Evolutionary conservation across 441 rosid species (phyloP), one percentile per base, ranked within the genome.

Genomic region (Erodium trifolium): DNA sequence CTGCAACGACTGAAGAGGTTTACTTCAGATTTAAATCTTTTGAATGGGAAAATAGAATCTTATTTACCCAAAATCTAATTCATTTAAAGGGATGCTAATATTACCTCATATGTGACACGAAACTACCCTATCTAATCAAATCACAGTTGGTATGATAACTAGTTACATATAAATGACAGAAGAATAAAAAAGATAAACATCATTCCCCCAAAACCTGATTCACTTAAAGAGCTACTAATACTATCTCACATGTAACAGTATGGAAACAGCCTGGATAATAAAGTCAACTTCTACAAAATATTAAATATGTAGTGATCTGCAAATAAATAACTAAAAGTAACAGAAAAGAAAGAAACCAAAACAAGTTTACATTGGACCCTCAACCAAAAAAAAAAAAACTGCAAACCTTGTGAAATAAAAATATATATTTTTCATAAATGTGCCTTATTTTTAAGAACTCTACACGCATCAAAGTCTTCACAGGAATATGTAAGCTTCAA

Each of bases 401-500:
- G 59, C 59, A 4, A 51, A 12, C 59, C 17, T 51, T 51, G 18
- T 51, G 18, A 51, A 51, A 51, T 4, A 51, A 13, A 51, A 4
- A 3, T 45, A 45, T 45, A 45, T 45, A 51, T 51, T 51, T 51
- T 3, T 23, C 12, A n/a, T 0, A 14, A n/a, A 51, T 4, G 17
- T 51, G 59, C 16, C 59, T 51, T 13, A 51, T 51, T n/a, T 12
- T 13, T 5, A n/a, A 4, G 2, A 51, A 51, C 59, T 51, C 17
- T 14, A 13, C 3, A 18, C 45, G 63, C 63, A 68, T 35, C 63
- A 45, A 23, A 60, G 31, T 63, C 0, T 1, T 47, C 18, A 70
- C 53, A 18, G 17, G 62, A 39, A 69, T 4, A 27, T 67, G 16
- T 0, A 70, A 68, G 72, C 2, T 23, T 51, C 17, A 57, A 68